Conservation (phyloP, 2,329 filamentous ascomycete genomes). For the Nigrospora osmanthi region DNA sequence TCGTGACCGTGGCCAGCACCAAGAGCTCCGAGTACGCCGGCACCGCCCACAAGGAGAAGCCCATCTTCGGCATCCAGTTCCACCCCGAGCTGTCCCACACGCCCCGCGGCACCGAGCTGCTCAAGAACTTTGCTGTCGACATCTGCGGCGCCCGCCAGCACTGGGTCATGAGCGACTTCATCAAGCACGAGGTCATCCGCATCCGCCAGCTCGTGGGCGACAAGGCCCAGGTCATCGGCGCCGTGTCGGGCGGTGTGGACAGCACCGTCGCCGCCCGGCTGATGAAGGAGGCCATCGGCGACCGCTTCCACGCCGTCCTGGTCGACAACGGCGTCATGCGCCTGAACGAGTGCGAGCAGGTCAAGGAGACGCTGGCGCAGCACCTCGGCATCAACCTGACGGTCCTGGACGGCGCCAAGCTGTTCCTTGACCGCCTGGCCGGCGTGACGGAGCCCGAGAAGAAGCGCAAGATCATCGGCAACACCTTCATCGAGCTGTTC, state of each 20-base stretch:
- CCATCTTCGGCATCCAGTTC: constrained; percentile 77
- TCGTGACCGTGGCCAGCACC: constrained; percentile 67
- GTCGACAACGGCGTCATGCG: constrained; percentile 81
- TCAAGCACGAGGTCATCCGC: constrained; percentile 69
- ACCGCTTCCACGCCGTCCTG: constrained; percentile 77
- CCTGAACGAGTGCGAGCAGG: constrained; percentile 73
- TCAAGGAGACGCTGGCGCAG: constrained; percentile 70
- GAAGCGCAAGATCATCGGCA: constrained; percentile 88
- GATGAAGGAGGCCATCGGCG: constrained; percentile 38
- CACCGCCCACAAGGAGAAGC: constrained; percentile 63
- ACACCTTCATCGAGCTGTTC: constrained; percentile 73
- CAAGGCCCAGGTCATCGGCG: constrained; percentile 67
- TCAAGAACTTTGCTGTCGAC: constrained; percentile 75
- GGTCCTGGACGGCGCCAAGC: constrained; percentile 69
- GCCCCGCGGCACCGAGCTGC: constrained; percentile 57
- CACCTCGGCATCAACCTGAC: constrained; percentile 87
- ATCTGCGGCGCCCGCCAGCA: constrained; percentile 72
- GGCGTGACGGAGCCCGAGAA: constrained; percentile 74
- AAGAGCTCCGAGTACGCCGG: constrained; percentile 71
- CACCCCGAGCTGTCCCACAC: constrained; percentile 72
- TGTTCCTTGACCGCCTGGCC: constrained; percentile 68
- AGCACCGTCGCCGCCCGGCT: constrained; percentile 80
- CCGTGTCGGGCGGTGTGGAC: constrained; percentile 79
- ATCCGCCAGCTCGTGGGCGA: constrained; percentile 78
- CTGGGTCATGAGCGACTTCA: constrained; percentile 84